Base-by-base conservation (phyloP, 805 yeast genomes). In the Cyberlindnera saturnus region DNA sequence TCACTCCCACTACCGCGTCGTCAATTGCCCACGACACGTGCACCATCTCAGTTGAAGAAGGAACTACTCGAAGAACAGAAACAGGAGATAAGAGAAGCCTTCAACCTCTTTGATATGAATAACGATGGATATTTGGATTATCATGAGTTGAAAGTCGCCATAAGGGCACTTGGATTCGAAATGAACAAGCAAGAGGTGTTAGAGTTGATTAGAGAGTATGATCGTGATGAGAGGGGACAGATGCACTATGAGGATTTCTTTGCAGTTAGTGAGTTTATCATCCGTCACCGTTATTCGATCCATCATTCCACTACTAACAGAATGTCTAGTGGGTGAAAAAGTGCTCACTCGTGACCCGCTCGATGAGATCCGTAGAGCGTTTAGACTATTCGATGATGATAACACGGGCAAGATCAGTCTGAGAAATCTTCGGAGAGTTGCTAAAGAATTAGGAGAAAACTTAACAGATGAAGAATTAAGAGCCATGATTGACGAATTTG, bases 401-500 rank as follows among this genome's bases (percentile, higher is more conserved):
- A 73, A 73, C 40, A 88, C 95, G 0, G 97, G 97, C 0, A 85
- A 82, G 59, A 89, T 90, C 49, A 78, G 85, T 43, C 69, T 91
- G 39, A 75, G 90, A 51, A 86, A 89, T 59, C 72, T 93, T 46
- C 78, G 95, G 62, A 75, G 93, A 47, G 96, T 91, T 2, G 93
- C 97, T 10, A 85, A 86, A 53, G 97, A 91, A 52, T 67, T 93
- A 45, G 97, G 96, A 3, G 99, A 93, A 62, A 86, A 83, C 53
- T 67, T 93, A 45, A 81, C 87, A 6, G 99, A 93, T 53, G 96
- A 88, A 46, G 99, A 93, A 59, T 70, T 93, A 40, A 75, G 86
- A 52, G 97, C 97, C 5, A 93, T 93, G 99, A 93, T 93, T 51
- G 96, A 90, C 48, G 98, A 91, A 63, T 93, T 93, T 60, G 99